Percentiles rank a stretch among this genome's conserved stretches.
Evolutionary conservation across 1,284 basidiomycete genomes (phyloP).

Genomic region (Sanghuangporus baumii): DNA sequence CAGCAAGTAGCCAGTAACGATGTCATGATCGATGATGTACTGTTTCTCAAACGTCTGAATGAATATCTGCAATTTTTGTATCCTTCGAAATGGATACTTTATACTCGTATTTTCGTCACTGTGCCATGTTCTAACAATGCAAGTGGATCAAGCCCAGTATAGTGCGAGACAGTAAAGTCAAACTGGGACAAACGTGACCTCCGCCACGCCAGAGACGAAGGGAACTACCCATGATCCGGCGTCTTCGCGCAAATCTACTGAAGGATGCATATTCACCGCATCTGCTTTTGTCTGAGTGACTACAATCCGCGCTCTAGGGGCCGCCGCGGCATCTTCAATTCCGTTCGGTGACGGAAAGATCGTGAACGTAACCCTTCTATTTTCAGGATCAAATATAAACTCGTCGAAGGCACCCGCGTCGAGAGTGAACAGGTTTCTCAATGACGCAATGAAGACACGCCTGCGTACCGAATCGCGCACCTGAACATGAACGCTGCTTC

Average conservation of each 20-base stretch:
- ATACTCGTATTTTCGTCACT: too few species aligned
- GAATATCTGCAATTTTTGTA: too few species aligned
- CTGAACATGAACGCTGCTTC: conserved; percentile 37
- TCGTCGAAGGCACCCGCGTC: conserved; percentile 54
- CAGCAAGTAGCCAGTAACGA: background rate
- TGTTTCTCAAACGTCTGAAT: background rate
- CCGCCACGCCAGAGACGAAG: conserved; percentile 28
- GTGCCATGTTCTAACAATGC: too few species aligned
- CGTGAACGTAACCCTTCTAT: conserved; percentile 35
- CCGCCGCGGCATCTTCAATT: conserved; percentile 37
- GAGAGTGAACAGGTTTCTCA: conserved; percentile 41
- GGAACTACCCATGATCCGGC: conserved; percentile 47
- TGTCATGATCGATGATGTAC: background rate
- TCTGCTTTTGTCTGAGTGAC: conserved; percentile 40
- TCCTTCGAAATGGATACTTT: too few species aligned
- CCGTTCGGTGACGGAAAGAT: conserved; percentile 36
- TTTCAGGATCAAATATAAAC: conserved; percentile 36
- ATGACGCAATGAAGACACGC: conserved; percentile 46
- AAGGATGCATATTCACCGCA: conserved; percentile 37
- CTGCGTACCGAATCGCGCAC: conserved; percentile 44
- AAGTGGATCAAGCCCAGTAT: too few species aligned
- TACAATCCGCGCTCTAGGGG: conserved; percentile 41
- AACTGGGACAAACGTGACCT: conserved; percentile 21
- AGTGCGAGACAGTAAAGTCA: background rate
- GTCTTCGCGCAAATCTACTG: conserved; percentile 32